Evolutionary conservation across 176 grass and related monocot species (phyloP), one percentile per base, ranked within the genome.

Genomic region (Triticum urartu): DNA sequence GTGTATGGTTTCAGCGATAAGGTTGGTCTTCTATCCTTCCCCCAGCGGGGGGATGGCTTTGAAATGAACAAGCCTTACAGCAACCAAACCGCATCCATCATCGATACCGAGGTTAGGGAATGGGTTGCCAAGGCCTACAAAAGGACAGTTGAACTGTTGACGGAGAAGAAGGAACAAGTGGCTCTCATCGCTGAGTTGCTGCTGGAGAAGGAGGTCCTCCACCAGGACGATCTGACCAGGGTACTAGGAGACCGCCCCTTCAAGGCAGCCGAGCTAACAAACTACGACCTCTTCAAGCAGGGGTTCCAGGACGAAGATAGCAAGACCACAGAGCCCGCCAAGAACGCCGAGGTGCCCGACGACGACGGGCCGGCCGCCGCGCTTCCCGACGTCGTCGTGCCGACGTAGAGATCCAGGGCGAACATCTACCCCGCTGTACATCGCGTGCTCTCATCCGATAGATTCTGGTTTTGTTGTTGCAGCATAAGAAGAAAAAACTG

Each of bases 1-100:
- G 90, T 98, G 4, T 98, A 98, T 58, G 96, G 96, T 33, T 98
- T 98, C 72, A 99, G 94, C 11, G 94, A 99, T 25, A 99, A 99
- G 77, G 97, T 99, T 73, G 94, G 94, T 50, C 94, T 99, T 54
- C 87, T 99, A 34, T 99, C 97, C 59, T 99, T 99, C 81, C 97
- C 96, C 15, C 96, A 95, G 74, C 86, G 87, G 81, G 97, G 96
- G 8, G 97, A 96, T 50, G 97, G 97, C 32, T 96, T 99, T 25
- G 92, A 97, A 88, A 94, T 99, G 94, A 80, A 66, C 74, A 99
- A 95, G 69, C 97, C 97, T 15, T 99, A 99, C 82, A 96, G 94
- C 89, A 99, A 90, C 81, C 90, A 99, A 77, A 99, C 97, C 0
- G 92, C 86, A 58, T 88, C 97, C 26, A 99, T 99, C 79, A 99